Conservation (phyloP, 108 stramenopile genomes). For the Bacterosira constricta region DNA sequence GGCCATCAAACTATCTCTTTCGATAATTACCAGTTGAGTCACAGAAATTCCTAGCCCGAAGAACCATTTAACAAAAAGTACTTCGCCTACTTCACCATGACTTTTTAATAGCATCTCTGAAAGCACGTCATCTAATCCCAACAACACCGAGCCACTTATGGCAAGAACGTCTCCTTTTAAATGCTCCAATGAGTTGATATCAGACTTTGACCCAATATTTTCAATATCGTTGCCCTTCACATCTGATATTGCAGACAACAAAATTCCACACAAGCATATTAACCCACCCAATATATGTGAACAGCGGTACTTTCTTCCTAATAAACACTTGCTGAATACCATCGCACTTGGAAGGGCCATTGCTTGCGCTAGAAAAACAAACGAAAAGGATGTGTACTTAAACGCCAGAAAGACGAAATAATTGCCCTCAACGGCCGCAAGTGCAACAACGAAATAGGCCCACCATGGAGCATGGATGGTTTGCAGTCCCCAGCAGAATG, state of each 20-base stretch:
- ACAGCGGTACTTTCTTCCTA: slow-evolving; percentile 66
- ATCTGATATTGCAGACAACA: slow-evolving; percentile 81
- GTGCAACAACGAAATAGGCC: slow-evolving; percentile 67
- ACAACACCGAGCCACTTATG: slow-evolving; percentile 80
- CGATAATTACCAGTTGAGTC: slow-evolving; percentile 70
- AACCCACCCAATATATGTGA: slow-evolving; percentile 85
- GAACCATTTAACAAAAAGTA: slow-evolving; percentile 86
- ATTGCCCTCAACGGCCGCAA: slow-evolving; percentile 93
- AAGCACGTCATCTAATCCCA: slow-evolving; percentile 89
- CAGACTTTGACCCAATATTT: slow-evolving; percentile 2
- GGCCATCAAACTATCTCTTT: slow-evolving; percentile 58
- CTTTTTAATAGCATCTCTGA: slow-evolving; percentile 70
- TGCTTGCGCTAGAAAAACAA: slow-evolving; percentile 90
- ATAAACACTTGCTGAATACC: slow-evolving; percentile 73
- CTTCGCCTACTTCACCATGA: slow-evolving; percentile 61
- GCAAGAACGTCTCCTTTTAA: slow-evolving; percentile 87
- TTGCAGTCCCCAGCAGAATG: not conserved
- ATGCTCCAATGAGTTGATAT: slow-evolving; percentile 55
- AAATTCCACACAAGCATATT: slow-evolving; percentile 85
- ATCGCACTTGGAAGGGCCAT: slow-evolving; percentile 94
- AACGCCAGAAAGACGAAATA: slow-evolving; percentile 86
- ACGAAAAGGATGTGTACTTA: slow-evolving; percentile 93
- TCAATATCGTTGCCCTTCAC: slow-evolving; percentile 29
- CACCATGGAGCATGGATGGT: slow-evolving; percentile 40
- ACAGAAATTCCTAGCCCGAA: slow-evolving; percentile 74